Evolutionary conservation across 2,329 filamentous ascomycete species (phyloP), one percentile per base, ranked within the genome.

Genomic region (Periconia digitata): DNA sequence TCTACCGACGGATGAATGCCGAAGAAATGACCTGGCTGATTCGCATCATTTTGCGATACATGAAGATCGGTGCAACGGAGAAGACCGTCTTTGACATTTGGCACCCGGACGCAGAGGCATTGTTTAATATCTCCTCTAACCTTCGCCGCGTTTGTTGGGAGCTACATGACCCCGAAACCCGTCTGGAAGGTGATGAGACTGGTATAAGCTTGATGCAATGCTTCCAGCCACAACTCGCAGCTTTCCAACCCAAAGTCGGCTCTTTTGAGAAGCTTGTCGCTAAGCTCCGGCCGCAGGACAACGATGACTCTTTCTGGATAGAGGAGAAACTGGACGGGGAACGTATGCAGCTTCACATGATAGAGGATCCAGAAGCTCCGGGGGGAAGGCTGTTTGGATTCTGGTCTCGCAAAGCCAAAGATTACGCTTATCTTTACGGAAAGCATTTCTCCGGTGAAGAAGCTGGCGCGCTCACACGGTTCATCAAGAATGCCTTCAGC

Each of bases 291-390:
- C 78, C 81, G 0, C 86, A 83, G 0, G 81, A 86, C 20, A 85
- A 89, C 0, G 85, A 95, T 44, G 77, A 80, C 0, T 84, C 87
- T 8, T 99, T 95, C 64, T 97, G 92, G 91, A 94, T 97, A 40
- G 94, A 99, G 70, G 94, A 99, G 73, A 99, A 99, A 71, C 77
- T 99, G 8, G 94, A 99, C 59, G 94, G 94, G 1, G 94, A 99
- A 72, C 84, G 94, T 21, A 96, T 99, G 86, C 94, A 99, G 70
- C 80, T 99, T 67, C 94, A 99, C 70, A 92, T 97, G 87, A 72
- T 83, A 12, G 79, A 87, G 48, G 90, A 96, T 56, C 75, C 84
- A 3, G 72, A 71, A 1, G 74, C 84, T 0, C 80, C 83, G 0
- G 90, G 91, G 0, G 89, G 90, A 0, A 84, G 79, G 47, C 78